Percentiles rank a stretch among this genome's conserved stretches.
phyloP scores from a whole-genome alignment of 78 protist genomes.

The Dictyostelium citrinum region DNA sequence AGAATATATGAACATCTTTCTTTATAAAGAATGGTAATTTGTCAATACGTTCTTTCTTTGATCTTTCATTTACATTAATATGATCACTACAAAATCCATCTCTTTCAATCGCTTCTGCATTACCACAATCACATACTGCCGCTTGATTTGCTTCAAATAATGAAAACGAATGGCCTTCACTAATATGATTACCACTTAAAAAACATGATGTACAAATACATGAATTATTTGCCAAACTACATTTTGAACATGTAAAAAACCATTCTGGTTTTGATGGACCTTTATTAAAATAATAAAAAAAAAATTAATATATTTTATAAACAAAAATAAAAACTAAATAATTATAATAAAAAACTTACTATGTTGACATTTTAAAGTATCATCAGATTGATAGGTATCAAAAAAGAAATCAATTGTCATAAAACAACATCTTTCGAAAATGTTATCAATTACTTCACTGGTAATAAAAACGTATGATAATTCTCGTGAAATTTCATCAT shows the following conservation, averaged over 20 bases:
- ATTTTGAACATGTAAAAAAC: slow-evolving; percentile 55
- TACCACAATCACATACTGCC: slow-evolving; percentile 79
- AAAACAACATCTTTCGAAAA: slow-evolving; percentile 63
- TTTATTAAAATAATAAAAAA: neutral
- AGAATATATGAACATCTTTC: slow-evolving; percentile 59
- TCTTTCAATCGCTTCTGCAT: slow-evolving; percentile 34
- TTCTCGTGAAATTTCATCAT: slow-evolving; percentile 9
- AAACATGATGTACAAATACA: slow-evolving; percentile 56
- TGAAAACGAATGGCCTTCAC: slow-evolving; percentile 20
- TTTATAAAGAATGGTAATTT: neutral
- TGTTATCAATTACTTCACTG: neutral
- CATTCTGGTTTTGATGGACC: slow-evolving; percentile 34
- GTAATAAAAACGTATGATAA: neutral
- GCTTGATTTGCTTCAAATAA: slow-evolving; percentile 20
- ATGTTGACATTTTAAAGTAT: slow-evolving; percentile 64
- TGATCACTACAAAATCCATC: slow-evolving; percentile 34
- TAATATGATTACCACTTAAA: slow-evolving; percentile 62
- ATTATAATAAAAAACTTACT: neutral
- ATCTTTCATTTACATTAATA: slow-evolving; percentile 20
- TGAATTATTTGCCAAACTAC: slow-evolving; percentile 24
- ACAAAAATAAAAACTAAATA: neutral
- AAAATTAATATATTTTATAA: neutral
- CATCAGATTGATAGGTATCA: slow-evolving; percentile 50
- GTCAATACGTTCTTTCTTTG: neutral
- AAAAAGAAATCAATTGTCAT: slow-evolving; percentile 52